Evolutionary conservation across 2,329 filamentous ascomycete genomes (phyloP), one percentile per base, ranked within the genome.

Genomic region (Ilyonectria robusta): DNA sequence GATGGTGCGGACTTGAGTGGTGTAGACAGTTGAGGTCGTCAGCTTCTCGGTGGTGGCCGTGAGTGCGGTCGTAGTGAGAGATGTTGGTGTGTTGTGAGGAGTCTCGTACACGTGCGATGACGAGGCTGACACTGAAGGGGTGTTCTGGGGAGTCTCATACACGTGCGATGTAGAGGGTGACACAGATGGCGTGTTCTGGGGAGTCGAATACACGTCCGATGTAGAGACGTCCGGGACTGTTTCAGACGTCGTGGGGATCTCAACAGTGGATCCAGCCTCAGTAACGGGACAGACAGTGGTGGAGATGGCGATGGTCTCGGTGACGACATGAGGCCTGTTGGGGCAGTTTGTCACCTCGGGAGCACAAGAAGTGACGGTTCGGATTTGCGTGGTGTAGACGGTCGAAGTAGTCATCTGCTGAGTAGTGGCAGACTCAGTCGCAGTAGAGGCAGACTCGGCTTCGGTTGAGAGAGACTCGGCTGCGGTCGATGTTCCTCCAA

Each of bases 11-110:
- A 68, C 67, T 35, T 67, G 59, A 31, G 77, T 80, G 26, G 71
- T 74, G 70, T 70, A 79, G 71, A 80, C 63, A 35, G 78, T 80
- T 42, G 78, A 79, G 33, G 78, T 80, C 15, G 78, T 78, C 71
- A 72, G 61, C n/a, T 72, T 19, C n/a, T 74, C 42, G 4, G 64
- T 65, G 11, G 37, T 40, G 33, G 33, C 2, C 9, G 33, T 40
- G 13, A 40, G 37, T 40, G 26, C 33, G 63, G 58, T 2, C 19
- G 46, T 47, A 15, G 61, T 47, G 46, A 29, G 33, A 3, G 23
- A 26, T 17, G 46, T 31, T 2, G 47, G 47, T 9, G 47, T 50
- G 47, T 50, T 50, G 7, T 33, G 6, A 10, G 48, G 29, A 53
- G 29, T 35, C 48, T 35, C 48, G 10, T 53, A 53, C 48, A 53